These are phyloP conservation scores for Tolypocladium ovalisporum DNA, from an alignment of 2,329 filamentous ascomycete genomes.

Conservation along the genomic window DNA sequence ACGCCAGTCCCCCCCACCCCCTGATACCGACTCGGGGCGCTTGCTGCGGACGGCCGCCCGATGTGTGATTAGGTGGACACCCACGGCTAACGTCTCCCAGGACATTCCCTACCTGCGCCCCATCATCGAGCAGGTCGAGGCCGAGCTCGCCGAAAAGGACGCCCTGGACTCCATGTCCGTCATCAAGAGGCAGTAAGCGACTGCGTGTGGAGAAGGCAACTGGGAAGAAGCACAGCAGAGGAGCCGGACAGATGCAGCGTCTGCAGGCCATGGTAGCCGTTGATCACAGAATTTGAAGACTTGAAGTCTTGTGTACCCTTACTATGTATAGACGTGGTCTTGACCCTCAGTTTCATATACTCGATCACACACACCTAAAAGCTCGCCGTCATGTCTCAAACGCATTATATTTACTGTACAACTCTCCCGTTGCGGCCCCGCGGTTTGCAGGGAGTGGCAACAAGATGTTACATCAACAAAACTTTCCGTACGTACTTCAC, in stretches of 20 bases:
- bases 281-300: conserved; percentile 3
- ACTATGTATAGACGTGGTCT: conserved; percentile 6
- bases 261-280: neutral
- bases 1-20: conserved; percentile 5
- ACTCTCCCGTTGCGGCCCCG: neutral
- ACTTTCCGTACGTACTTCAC: neutral
- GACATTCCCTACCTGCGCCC: conserved; percentile 44
- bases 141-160: conserved; percentile 39
- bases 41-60: neutral
- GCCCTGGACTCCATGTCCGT: conserved; percentile 39
- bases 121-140: conserved; percentile 40
- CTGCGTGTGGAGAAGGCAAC: neutral
- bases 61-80: neutral
- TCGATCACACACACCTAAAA: conserved; percentile 4
- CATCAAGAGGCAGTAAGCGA: conserved; percentile 35
- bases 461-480: neutral
- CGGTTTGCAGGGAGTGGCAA: neutral
- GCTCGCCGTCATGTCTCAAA: conserved; percentile 3
- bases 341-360: conserved; percentile 6
- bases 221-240: neutral
- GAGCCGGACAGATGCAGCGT: neutral
- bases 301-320: conserved; percentile 6
- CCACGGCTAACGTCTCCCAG: conserved; percentile 14
- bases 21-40: neutral
- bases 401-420: conserved; percentile 6